Base-by-base conservation (phyloP, 1,284 basidiomycete species). In the Rhizopogon parksii region DNA sequence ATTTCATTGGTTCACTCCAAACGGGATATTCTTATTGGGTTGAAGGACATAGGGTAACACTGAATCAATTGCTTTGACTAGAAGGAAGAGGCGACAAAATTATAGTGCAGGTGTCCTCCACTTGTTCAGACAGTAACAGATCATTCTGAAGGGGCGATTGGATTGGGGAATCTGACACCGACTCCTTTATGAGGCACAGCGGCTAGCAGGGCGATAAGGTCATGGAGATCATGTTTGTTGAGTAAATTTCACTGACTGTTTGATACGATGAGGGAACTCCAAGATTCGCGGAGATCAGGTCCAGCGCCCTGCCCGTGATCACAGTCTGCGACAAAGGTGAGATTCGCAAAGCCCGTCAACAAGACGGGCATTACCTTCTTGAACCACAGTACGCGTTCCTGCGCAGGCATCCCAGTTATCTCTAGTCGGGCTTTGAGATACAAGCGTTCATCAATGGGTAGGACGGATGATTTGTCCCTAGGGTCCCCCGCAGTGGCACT, bases 401-500 rank as follows among this genome's bases (percentile, higher is more conserved):
- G 51, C 53, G 63, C 6, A 62, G 69, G 21, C 60, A 58, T 37
- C 58, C 59, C 30, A 4, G 21, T 36, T 9, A 55, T 24, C 32
- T 60, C 56, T 8, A 59, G 55, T n/a, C 62, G 59, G 14, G 80
- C 71, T 45, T 69, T 77, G 35, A 87, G 59, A 60, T 86, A 76
- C 39, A 86, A 55, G 24, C 85, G 77, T 51, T 85, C 71, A 36
- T 77, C 73, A 21, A 78, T 56, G 24, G 78, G 69, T 3, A 80
- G 66, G 17, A 68, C 64, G 14, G 70, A 66, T 2, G 62, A 50
- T 47, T 69, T 75, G 58, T 82, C 79, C 58, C 73, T 80, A 9
- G 75, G 71, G 58, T 89, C 82, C 3, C 71, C 79, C 5, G 87
- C 77, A 36, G 70, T 58, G 9, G 88, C 88, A 46, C 71, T 74